Conservation (phyloP, 441 rosid genomes). For the Metrosideros polymorpha region DNA sequence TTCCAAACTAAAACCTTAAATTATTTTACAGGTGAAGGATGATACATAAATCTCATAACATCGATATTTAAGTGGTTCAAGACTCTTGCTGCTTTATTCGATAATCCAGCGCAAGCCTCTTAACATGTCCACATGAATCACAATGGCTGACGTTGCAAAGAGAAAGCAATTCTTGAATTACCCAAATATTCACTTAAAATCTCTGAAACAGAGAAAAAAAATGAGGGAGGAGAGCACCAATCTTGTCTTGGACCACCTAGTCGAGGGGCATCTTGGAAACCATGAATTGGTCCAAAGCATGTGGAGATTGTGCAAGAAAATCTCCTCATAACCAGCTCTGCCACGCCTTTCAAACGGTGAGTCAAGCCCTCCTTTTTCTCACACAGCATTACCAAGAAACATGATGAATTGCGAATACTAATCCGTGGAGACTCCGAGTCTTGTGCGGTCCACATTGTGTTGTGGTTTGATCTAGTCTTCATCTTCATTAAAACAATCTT, state of each 20-base stretch:
- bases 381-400: slow-evolving; percentile 28
- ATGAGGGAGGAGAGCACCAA: background rate
- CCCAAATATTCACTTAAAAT: background rate
- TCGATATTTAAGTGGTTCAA: background rate
- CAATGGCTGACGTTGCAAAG: background rate
- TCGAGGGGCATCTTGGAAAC: slow-evolving; percentile 46
- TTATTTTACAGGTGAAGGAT: background rate
- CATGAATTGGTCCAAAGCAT: background rate
- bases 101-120: background rate
- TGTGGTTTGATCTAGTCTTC: background rate
- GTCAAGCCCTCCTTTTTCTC: background rate
- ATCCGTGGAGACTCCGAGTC: background rate
- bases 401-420: slow-evolving; percentile 6
- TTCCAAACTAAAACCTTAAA: background rate
- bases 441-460: background rate
- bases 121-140: background rate
- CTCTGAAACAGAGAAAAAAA: background rate
- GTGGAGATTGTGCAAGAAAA: background rate
- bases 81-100: background rate
- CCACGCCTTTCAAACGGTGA: background rate
- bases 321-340: background rate
- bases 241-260: slow-evolving; percentile 18
- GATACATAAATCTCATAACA: background rate
- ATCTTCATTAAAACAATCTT: no score
- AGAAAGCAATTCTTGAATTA: background rate